Base-by-base conservation (phyloP, 2,329 filamentous ascomycete genomes). In the Aspergillus arachidicola region DNA sequence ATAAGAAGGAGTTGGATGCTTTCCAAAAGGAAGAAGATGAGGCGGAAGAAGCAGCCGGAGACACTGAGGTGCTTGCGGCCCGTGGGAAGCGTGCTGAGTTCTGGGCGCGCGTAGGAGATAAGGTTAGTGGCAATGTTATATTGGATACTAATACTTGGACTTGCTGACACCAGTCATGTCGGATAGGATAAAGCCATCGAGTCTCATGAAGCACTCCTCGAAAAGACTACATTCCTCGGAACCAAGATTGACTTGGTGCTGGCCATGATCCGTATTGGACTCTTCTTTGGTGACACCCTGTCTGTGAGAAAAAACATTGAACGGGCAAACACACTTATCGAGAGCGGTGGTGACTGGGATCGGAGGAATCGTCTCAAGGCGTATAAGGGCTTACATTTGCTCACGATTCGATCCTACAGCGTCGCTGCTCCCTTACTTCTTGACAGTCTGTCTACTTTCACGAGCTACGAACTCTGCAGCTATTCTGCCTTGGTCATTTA, bases 281-380 rank as follows among this genome's bases (percentile, higher is more conserved):
- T 99, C 63, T 99, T 99, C 84, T 99, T 96, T 76, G 93, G 94
- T 69, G 95, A 99, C 80, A 94, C 93, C 81, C 79, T 91, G 46
- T 87, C 95, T 60, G 94, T 97, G 56, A 96, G 96, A 87, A 97
- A 96, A 86, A 92, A 93, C 64, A 87, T 98, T 54, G 93, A 97
- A 74, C 90, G 94, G 50, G 94, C 94, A 71, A 93, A 92, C 81
- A 86, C 91, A 4, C 85, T 99, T 57, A 94, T 99, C 38, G 95
- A 99, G 76, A 91, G 91, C 69, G 95, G 95, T 70, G 95, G 95
- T 78, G 95, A 99, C 80, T 99, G 95, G 95, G 95, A 99, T 79
- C 91, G 95, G 68, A 91, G 95, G 78, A 99, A 99, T 84, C 91
- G 95, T 65, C 88, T 99, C 75, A 99, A 99, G 89, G 95, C 95